A percentile compares a stretch with the other conserved stretches of the same genome.
Conservation (phyloP, 805 yeast species). For the Metschnikowia kunwiensis region DNA sequence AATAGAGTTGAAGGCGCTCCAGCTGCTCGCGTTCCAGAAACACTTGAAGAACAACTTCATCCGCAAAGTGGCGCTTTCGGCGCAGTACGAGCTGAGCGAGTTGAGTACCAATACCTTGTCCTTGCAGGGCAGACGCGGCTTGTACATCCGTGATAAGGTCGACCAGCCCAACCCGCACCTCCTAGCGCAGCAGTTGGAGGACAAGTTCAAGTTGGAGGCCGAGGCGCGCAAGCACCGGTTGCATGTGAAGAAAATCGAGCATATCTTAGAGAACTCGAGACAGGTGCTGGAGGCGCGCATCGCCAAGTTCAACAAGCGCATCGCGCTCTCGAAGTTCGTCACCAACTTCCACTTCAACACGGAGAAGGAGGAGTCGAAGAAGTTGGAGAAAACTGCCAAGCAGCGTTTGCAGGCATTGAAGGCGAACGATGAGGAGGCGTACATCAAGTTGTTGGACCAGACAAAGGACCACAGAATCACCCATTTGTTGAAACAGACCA, state of each 20-base stretch:
- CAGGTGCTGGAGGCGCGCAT: constrained; percentile 21
- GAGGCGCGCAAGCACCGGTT: constrained; percentile 46
- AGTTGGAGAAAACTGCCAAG: constrained; percentile 76
- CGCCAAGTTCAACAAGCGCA: constrained; percentile 25
- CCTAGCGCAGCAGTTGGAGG: constrained; percentile 72
- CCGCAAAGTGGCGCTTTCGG: constrained; percentile 49
- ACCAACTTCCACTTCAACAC: constrained; percentile 50
- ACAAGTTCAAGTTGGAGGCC: constrained; percentile 61
- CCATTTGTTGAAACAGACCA: constrained; percentile 77
- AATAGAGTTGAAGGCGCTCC: constrained; percentile 66
- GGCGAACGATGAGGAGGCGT: constrained; percentile 86
- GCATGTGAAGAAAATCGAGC: constrained; percentile 48
- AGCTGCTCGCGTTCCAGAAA: constrained; percentile 66
- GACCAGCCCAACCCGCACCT: constrained; percentile 72
- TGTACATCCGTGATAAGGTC: constrained; percentile 64
- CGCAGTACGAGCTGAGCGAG: constrained; percentile 52
- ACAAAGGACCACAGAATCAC: constrained; percentile 87
- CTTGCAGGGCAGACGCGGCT: constrained; percentile 65
- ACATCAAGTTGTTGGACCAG: constrained; percentile 76
- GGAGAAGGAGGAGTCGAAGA: constrained; percentile 74
- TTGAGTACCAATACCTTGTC: constrained; percentile 54
- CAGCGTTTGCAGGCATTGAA: constrained; percentile 84
- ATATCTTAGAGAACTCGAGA: constrained; percentile 27
- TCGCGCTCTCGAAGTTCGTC: constrained; percentile 34
- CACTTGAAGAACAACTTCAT: constrained; percentile 60